Conservation (phyloP, 1,139 yeast species). For the Saccharomycopsis hybrid region DNA sequence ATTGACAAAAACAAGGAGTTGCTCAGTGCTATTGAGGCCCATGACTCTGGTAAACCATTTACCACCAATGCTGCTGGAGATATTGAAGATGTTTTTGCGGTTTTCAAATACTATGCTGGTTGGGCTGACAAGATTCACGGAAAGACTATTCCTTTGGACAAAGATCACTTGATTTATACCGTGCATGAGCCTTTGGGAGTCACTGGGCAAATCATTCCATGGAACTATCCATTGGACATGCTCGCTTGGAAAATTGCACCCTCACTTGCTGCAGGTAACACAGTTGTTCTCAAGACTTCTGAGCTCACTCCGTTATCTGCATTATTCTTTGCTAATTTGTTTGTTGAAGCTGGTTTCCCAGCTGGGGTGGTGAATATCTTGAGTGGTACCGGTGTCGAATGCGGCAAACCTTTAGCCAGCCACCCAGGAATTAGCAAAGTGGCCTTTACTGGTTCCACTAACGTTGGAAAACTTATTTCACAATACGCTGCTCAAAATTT, state of each 20-base stretch:
- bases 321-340: slow-evolving; percentile 45
- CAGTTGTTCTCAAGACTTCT: slow-evolving; percentile 57
- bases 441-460: slow-evolving; percentile 58
- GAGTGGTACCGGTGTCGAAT: slow-evolving; percentile 49
- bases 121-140: slow-evolving; percentile 85
- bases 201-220: slow-evolving; percentile 69
- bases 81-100: slow-evolving; percentile 51
- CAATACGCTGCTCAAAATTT: slow-evolving; percentile 51
- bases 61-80: slow-evolving; percentile 51
- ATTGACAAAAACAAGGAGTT: slow-evolving; percentile 43
- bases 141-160: slow-evolving; percentile 55
- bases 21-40: slow-evolving; percentile 52
- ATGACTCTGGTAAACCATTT: slow-evolving; percentile 62
- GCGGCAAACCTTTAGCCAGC: slow-evolving; percentile 53
- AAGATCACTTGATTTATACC: slow-evolving; percentile 67
- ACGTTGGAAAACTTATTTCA: slow-evolving; percentile 58
- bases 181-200: slow-evolving; percentile 79
- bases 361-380: slow-evolving; percentile 61
- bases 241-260: slow-evolving; percentile 71
- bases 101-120: slow-evolving; percentile 73
- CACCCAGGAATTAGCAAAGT: slow-evolving; percentile 55
- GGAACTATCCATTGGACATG: slow-evolving; percentile 64
- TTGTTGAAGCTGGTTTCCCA: slow-evolving; percentile 65
- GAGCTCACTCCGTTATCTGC: slow-evolving; percentile 63
- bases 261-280: slow-evolving; percentile 66